These are phyloP conservation scores for Saturnispora halmiae DNA, from an alignment of 805 yeast genomes.

Conservation along the genomic window DNA sequence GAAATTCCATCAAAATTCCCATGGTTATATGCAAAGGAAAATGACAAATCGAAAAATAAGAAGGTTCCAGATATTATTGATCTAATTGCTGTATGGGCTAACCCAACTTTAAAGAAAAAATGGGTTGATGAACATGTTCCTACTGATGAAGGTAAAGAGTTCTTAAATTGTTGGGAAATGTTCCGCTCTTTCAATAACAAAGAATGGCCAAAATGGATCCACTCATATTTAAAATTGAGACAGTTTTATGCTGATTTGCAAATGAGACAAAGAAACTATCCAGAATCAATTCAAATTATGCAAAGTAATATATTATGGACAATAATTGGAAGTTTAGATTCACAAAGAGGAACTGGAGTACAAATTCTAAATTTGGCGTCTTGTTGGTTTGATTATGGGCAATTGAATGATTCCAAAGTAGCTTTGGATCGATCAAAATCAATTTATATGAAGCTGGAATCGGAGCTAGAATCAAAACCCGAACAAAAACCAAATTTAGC, in stretches of 20 bases:
- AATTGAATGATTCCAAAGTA: slow-evolving; percentile 10
- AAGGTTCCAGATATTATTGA: slow-evolving; percentile 15
- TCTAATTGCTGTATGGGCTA: slow-evolving; percentile 17
- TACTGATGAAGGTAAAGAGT: slow-evolving; percentile 14
- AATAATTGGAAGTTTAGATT: slow-evolving; percentile 16
- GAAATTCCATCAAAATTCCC: slow-evolving; percentile 10
- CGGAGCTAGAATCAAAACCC: slow-evolving; percentile 7
- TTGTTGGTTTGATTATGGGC: slow-evolving; percentile 18
- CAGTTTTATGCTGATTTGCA: slow-evolving; percentile 68
- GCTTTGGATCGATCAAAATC: slow-evolving; percentile 16
- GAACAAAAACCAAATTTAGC: slow-evolving; percentile 35
- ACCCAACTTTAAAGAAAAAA: slow-evolving; percentile 11
- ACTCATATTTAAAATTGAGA: slow-evolving; percentile 69
- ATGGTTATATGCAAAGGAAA: slow-evolving; percentile 7
- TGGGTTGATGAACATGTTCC: slow-evolving; percentile 21
- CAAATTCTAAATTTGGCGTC: slow-evolving; percentile 24
- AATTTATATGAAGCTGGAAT: slow-evolving; percentile 18
- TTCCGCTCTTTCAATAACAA: slow-evolving; percentile 17
- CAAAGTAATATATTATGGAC: slow-evolving; percentile 25
- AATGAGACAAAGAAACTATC: slow-evolving; percentile 35
- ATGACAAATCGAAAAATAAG: neutral
- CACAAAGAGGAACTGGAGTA: slow-evolving; percentile 17
- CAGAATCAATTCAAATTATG: slow-evolving; percentile 19
- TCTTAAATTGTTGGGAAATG: slow-evolving; percentile 19
- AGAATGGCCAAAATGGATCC: slow-evolving; percentile 65